Evolutionary conservation across 805 yeast genomes (phyloP).

Genomic region (Osmozyma mogii): DNA sequence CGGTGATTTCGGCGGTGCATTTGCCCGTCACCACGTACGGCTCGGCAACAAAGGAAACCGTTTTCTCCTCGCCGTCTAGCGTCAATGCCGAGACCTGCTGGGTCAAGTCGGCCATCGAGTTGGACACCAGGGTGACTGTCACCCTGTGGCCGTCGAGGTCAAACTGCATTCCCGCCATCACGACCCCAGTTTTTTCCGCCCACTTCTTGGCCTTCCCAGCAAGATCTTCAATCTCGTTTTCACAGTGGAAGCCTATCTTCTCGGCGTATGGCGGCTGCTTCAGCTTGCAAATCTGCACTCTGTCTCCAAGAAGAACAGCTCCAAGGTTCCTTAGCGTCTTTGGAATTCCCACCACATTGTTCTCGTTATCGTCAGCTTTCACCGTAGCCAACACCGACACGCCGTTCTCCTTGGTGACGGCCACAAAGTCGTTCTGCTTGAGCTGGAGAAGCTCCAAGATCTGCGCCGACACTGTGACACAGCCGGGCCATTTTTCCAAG

Average conservation of each 20-base stretch:
- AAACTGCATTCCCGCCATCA: too few relatives aligned
- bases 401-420: slow-evolving; percentile 35
- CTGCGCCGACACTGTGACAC: slow-evolving; percentile 35
- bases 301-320: slow-evolving; percentile 41
- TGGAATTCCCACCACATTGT: slow-evolving; percentile 22
- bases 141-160: background rate
- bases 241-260: slow-evolving; percentile 4
- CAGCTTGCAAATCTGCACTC: slow-evolving; percentile 37
- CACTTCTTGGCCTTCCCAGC: too few relatives aligned
- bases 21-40: too few relatives aligned
- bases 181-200: too few relatives aligned
- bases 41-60: too few relatives aligned
- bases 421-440: slow-evolving; percentile 37
- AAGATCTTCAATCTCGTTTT: too few relatives aligned
- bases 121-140: background rate
- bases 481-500: slow-evolving; percentile 12
- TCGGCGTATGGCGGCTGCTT: slow-evolving; percentile 37
- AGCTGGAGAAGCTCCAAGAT: slow-evolving; percentile 42
- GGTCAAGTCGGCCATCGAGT: background rate
- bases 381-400: slow-evolving; percentile 40
- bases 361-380: slow-evolving; percentile 19
- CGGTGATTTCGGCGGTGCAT: too few relatives aligned
- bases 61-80: slow-evolving; percentile 10
- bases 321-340: slow-evolving; percentile 21
- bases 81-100: background rate